Base-by-base conservation (phyloP, 2,329 filamentous ascomycete genomes). In the Exutisphaerella laricina region DNA sequence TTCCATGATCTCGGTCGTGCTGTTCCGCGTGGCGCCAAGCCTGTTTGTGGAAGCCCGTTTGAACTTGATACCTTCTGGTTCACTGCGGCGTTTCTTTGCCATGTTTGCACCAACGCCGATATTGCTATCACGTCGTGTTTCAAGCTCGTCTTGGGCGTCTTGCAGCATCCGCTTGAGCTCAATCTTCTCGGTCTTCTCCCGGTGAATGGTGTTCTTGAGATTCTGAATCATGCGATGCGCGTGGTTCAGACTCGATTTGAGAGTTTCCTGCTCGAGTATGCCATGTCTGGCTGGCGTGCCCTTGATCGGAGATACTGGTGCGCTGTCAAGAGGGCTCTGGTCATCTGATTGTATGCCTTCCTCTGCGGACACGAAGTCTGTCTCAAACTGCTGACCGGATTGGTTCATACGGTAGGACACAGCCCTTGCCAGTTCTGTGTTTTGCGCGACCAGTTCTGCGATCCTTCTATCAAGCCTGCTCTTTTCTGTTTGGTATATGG, bases 111-210 rank as follows among this genome's bases (percentile, higher is more conserved):
- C 66, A 56, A 58, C 61, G 32, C 61, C 65, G 56, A 56, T 65
- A 43, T 71, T 78, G 35, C 45, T 55, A 39, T 68, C 72, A 9
- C 58, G 56, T 35, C 78, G 73, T 34, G 79, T 67, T 65, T 88
- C 92, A 20, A 98, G 70, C 59, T 98, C 92, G 61, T 98, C 92
- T 25, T 89, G 82, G 17, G 90, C 84, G 58, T 98, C 92, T 68
- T 97, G 90, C 21, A 97, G 78, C 77, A 98, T 87, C 46, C 90
- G 85, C 67, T 88, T 89, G 41, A 97, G 78, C 66, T 98, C 92
- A 20, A 97, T 78, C 72, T 96, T 98, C 66, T 98, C 92, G 0
- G 90, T 96, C 80, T 97, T 98, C 66, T 98, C 92, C 23, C 92
- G 85, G 65, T 98, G 90, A 34, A 97, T 85, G 58, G 89, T 94